These are phyloP conservation scores for Plantago lanceolata DNA, from an alignment of 305 asterid genomes.

Conservation along the genomic window DNA sequence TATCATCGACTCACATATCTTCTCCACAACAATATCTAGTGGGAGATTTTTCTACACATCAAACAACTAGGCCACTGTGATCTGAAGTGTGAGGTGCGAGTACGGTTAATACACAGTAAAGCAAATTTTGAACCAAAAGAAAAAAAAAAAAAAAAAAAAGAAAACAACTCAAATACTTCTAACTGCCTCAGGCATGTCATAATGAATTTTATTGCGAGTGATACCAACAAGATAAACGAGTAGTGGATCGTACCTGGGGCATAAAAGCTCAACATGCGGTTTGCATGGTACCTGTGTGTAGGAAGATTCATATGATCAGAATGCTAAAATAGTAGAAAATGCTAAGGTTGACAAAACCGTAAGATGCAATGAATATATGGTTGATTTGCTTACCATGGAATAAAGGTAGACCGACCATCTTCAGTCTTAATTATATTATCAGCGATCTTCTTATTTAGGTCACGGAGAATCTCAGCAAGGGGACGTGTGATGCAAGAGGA, in stretches of 20 bases:
- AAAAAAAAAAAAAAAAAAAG: too few relatives aligned
- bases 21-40: background rate
- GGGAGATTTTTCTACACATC: background rate
- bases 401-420: slow-evolving; percentile 52
- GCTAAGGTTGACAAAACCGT: background rate
- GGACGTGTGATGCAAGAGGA: slow-evolving; percentile 84
- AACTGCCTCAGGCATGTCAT: background rate
- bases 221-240: slow-evolving; percentile 17
- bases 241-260: slow-evolving; percentile 68
- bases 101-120: background rate
- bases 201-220: slow-evolving; percentile 3
- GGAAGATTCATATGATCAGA: slow-evolving; percentile 24
- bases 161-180: too few relatives aligned
- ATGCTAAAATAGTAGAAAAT: background rate
- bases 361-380: background rate
- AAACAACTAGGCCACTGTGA: slow-evolving; percentile 3
- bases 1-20: background rate
- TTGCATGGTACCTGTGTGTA: slow-evolving; percentile 75
- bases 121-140: background rate
- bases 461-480: slow-evolving; percentile 82
- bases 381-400: slow-evolving; percentile 53
- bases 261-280: slow-evolving; percentile 93
- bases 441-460: slow-evolving; percentile 84
- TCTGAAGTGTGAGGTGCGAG: background rate
- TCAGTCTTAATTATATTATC: slow-evolving; percentile 69